Base-by-base conservation (phyloP, 768 basidiomycete genomes). In the Cantharellus cinnabarinus region DNA sequence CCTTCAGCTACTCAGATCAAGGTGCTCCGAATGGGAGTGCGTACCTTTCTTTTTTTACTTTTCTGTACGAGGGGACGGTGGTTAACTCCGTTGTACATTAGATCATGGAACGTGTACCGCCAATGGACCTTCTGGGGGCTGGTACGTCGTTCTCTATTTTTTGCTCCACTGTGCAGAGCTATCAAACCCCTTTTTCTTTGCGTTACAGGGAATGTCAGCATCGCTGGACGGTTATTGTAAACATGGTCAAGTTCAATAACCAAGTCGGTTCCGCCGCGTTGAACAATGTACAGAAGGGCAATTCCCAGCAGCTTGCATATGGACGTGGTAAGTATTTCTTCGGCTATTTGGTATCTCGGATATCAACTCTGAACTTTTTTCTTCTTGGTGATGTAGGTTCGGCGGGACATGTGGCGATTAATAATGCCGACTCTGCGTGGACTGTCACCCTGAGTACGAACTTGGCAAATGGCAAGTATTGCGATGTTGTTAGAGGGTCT, bases 11-110 rank as follows among this genome's bases (percentile, higher is more conserved):
- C 39, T 71, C 62, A 2, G 79, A 82, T 62, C 75, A 69, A 38
- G 82, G 82, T 10, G 74, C 79, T 29, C 82, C 82, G 0, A 82
- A 83, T 63, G 71, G 73, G 56, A 77, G 79, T 75, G 53, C 42
- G 63, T 41, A 10, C 35, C 35, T 20, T 20, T 37, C 35, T 58
- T 60, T 4, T 38, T 4, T 34, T 52, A 3, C 7, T 41, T 2
- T 2, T 50, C 35, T 3, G 42, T 20, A 20, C 15, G 35, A 58
- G 1, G n/a, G 7, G 7, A 14, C 20, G n/a, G 5, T 10, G 59
- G n/a, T 7, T 29, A 29, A 29, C 20, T 29, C 20, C 20, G 20
- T 29, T 29, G 20, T 29, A 29, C 20, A 29, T 29, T 29, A 29
- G 20, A 29, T 29, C 20, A 29, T 29, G 20, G 20, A 29, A 29